Base-by-base conservation (phyloP, 2,329 filamentous ascomycete genomes). In the Colletotrichum cereale region DNA sequence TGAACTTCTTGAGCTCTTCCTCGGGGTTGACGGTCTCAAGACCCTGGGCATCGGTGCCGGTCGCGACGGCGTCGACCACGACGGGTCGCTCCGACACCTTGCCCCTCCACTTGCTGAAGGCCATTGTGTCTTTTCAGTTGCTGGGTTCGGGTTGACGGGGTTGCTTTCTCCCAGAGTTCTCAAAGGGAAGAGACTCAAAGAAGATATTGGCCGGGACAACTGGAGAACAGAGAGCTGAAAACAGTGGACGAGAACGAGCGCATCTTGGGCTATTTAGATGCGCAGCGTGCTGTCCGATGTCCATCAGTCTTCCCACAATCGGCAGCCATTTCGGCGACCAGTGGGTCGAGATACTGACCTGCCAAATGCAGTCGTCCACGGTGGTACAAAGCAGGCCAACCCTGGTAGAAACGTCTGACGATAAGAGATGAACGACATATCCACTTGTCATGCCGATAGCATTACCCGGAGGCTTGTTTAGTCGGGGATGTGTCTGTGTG, bases 21-120 rank as follows among this genome's bases (percentile, higher is more conserved):
- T 80, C 77, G 66, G 84, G 81, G 72, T 81, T 82, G 69, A 86
- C 78, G 55, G 80, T 78, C 61, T 85, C 81, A 72, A 84, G 74
- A 65, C 82, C 80, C 34, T 82, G 81, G 44, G 79, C 77, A 64
- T 83, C 82, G 63, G 80, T 80, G 50, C 76, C 77, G 70, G 83
- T 82, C 65, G 79, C 71, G 11, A 81, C 82, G 34, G 81, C 78
- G 36, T 84, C 78, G 72, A 84, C 83, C 63, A 67, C 69, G 26
- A 72, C 48, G 66, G 81, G 84, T 74, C 84, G 81, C 66, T 84
- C 81, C 78, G 84, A 83, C 73, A 81, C 78, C 79, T 85, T 82
- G 74, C 82, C 82, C 75, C 84, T 81, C 77, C 83, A 84, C 65
- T 72, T 72, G 76, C 83, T 84, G 72, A 86, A 84, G 72, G 47